Base-by-base conservation (phyloP, 192 early-diverging fungal genomes). In the Linderina pennispora region DNA sequence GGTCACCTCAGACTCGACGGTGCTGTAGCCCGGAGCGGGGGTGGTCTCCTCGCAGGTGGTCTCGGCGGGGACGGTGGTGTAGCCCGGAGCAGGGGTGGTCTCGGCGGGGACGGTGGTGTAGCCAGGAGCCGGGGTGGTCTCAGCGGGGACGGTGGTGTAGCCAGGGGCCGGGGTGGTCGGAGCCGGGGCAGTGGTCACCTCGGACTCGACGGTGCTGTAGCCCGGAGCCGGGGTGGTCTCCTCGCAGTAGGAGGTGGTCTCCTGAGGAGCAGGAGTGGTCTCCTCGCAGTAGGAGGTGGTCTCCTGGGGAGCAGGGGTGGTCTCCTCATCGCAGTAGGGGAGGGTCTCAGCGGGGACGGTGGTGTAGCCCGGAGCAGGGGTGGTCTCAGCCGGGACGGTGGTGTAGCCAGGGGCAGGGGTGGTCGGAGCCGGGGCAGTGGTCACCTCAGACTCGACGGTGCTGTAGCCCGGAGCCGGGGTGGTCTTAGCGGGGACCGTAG, bases 261-360 rank as follows among this genome's bases (percentile, higher is more conserved):
- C 37, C 9, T 36, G 40, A 41, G 42, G 31, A 14, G 46, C 18
- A 31, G 28, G 16, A 23, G 15, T 24, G 14, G 20, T 18, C 46
- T 48, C 46, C 11, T 48, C 46, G 31, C 46, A 45, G 34, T 28
- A 48, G 28, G 52, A 43, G 19, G 26, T 34, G 25, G 52, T 26
- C 52, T 54, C 52, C 13, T 16, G 19, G 19, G 45, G 38, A 19
- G 40, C 55, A 3, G 17, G 21, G 40, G 54, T 43, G 42, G 47
- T 58, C 42, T 36, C 40, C 49, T n/a, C n/a, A n/a, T n/a, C n/a
- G n/a, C n/a, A n/a, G n/a, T n/a, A n/a, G n/a, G n/a, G n/a, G n/a
- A n/a, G n/a, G n/a, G n/a, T n/a, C n/a, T n/a, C n/a, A 31, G 28
- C 47, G 40, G 46, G 44, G 13, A 45, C 44, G 42, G 44, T 41